Percentiles rank a stretch among this genome's conserved stretches.
Conservation (phyloP, 768 basidiomycete species). For the Lentinula boryana region DNA sequence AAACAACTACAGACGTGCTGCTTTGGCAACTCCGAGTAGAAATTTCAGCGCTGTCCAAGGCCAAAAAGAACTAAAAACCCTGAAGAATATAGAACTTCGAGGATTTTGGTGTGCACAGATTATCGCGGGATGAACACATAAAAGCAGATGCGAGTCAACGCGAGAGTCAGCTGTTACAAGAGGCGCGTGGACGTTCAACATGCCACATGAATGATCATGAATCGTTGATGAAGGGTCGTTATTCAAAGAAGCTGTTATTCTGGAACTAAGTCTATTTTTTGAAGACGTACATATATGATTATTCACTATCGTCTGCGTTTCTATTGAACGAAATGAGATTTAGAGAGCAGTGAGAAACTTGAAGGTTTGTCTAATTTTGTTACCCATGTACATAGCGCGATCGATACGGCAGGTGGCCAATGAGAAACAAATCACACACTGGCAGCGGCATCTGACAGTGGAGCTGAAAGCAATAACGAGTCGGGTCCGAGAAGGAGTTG, state of each 20-base stretch:
- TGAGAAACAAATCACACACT: background rate
- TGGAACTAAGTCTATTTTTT: background rate
- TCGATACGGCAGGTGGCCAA: background rate
- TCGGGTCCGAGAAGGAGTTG: too few species aligned
- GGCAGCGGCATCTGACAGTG: background rate
- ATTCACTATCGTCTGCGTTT: background rate
- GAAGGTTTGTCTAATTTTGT: background rate
- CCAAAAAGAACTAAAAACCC: background rate
- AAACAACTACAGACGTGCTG: background rate
- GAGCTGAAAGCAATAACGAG: background rate
- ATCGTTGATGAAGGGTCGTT: too few species aligned
- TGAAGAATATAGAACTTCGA: background rate
- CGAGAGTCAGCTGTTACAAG: background rate
- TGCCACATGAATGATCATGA: background rate
- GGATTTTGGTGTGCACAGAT: background rate
- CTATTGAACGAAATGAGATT: background rate
- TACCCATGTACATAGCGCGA: background rate
- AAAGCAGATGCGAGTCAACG: background rate
- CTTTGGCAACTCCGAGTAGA: background rate
- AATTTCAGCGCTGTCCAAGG: background rate
- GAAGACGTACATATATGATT: too few species aligned
- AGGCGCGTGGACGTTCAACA: background rate
- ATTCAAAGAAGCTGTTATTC: background rate
- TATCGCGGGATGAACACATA: background rate
- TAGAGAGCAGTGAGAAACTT: background rate